phyloP scores from a whole-genome alignment of 805 yeast genomes.

The Starmerella geochares region DNA sequence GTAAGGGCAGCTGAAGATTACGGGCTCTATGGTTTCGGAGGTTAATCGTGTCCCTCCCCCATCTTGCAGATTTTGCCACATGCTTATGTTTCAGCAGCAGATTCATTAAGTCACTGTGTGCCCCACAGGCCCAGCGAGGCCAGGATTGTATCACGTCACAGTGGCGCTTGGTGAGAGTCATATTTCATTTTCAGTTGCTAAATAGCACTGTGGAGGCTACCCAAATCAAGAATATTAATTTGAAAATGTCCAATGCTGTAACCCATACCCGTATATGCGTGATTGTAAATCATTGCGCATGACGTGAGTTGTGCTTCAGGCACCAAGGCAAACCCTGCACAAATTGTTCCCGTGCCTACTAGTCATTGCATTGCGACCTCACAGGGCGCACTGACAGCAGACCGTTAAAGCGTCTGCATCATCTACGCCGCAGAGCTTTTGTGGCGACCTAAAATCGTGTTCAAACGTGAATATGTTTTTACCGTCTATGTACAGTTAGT shows the following conservation, averaged over 20 bases:
- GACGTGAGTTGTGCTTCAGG: background rate
- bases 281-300: background rate
- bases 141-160: background rate
- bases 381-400: too few species aligned
- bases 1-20: background rate
- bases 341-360: too few species aligned
- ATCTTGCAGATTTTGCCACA: background rate
- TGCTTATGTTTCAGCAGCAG: background rate
- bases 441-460: too few species aligned
- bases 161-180: too few species aligned
- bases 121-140: background rate
- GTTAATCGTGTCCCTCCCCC: background rate
- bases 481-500: conserved; percentile 3
- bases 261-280: background rate
- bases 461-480: background rate
- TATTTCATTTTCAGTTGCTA: too few species aligned
- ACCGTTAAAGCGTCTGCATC: too few species aligned
- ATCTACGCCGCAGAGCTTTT: too few species aligned
- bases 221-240: too few species aligned
- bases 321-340: background rate
- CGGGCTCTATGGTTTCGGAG: background rate
- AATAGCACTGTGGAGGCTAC: too few species aligned
- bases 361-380: too few species aligned
- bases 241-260: too few species aligned
- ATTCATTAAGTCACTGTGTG: background rate